Evolutionary conservation across 352 stramenopile species (phyloP).

Genomic region (Halophytophthora batemanensis): DNA sequence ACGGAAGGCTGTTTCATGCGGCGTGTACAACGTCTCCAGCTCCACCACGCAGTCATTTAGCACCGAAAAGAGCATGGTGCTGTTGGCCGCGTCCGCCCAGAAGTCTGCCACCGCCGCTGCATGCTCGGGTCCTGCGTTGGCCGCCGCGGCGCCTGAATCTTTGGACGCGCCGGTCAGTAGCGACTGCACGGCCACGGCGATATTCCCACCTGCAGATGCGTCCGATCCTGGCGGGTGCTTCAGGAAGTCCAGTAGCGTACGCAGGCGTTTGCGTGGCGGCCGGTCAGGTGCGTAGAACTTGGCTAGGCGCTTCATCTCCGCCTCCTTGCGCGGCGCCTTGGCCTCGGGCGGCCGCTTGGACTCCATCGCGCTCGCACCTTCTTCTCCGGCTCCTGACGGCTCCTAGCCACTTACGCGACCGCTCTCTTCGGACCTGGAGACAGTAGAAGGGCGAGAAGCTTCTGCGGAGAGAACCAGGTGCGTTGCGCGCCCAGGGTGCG

Average conservation of each 20-base stretch:
- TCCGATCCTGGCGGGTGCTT: constrained; percentile 45
- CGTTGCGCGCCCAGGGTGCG: too few relatives aligned
- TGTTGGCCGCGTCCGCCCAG: constrained; percentile 70
- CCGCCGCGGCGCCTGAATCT: constrained; percentile 25
- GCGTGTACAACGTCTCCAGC: constrained; percentile 79
- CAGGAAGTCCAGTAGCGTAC: constrained; percentile 81
- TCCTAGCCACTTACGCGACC: too few relatives aligned
- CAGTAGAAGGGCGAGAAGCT: too few relatives aligned
- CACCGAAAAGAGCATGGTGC: constrained; percentile 69
- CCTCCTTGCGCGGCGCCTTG: constrained; percentile 37
- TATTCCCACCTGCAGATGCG: constrained; percentile 40
- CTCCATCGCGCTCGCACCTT: constrained; percentile 24
- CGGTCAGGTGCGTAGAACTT: constrained; percentile 86
- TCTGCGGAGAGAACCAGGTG: too few relatives aligned
- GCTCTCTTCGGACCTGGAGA: too few relatives aligned
- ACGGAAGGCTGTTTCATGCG: constrained; percentile 78
- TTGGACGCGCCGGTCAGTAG: constrained; percentile 54
- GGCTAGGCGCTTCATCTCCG: constrained; percentile 74
- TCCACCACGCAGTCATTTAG: constrained; percentile 80
- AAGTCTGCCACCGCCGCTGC: constrained; percentile 60
- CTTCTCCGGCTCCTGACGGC: neutral
- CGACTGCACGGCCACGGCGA: constrained; percentile 68
- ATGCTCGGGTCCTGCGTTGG: constrained; percentile 36
- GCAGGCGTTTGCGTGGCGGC: constrained; percentile 78
- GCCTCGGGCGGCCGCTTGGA: constrained; percentile 37